Evolutionary conservation across 192 early-diverging fungal genomes (phyloP), one percentile per base, ranked within the genome.

Genomic region (Coemansia sp.): DNA sequence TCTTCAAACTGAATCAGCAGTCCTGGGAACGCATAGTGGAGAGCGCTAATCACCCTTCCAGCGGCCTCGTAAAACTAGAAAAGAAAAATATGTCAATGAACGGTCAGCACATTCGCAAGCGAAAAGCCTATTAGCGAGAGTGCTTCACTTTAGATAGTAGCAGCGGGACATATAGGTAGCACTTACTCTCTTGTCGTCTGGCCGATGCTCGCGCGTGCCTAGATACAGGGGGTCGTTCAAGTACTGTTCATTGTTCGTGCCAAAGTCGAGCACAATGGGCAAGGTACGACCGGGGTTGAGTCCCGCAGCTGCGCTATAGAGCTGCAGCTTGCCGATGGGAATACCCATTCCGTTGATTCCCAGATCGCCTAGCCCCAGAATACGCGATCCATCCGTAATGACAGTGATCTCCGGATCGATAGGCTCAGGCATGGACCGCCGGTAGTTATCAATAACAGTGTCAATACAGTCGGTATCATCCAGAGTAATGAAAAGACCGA

Each of bases 1-100:
- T 98, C 97, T 82, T 98, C 97, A 62, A 97, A 98, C 83, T 98
- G 97, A 60, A 98, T 91, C 24, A 98, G 86, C 71, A 96, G 74
- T 29, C 87, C 73, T 11, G 95, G 95, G 83, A 93, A 96, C 16
- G 90, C 88, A 1, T 64, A 52, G 55, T 87, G 87, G 11, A 98
- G 73, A 9, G 91, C 88, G 33, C 76, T 63, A 71, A 98, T 88
- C 27, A 97, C 91, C 49, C 87, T 84, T 71, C 95, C 92, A 22
- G 96, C 85, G 22, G 91, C 92, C 1, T 63, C 84, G 74, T 90
- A 95, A 77, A 96, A 97, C 62, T 70, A 89, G 24, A 27, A 27
- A 27, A 27, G 27, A 27, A 27, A 27, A 27, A 27, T 27, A 27
- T 27, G 27, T 27, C 27, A 27, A 27, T 27, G 27, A 27, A 27